These are phyloP conservation scores for Crithidia sp. DNA, from an alignment of 208 protist genomes.

Conservation along the genomic window DNA sequence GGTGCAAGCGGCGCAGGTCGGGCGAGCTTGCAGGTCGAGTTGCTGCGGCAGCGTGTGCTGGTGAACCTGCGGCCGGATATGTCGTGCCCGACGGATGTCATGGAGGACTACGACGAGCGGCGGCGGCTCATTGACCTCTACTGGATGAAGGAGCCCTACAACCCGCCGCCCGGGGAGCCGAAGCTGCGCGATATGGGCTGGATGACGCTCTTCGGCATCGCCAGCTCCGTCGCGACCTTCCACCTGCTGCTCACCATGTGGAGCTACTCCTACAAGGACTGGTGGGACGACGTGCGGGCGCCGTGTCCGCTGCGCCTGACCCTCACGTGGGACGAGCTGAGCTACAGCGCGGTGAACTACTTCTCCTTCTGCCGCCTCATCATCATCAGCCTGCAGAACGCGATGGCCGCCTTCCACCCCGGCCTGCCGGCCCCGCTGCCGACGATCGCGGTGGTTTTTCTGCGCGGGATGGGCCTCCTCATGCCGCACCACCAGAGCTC, in stretches of 20 bases:
- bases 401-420: constrained; percentile 66
- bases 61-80: constrained; percentile 47
- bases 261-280: constrained; percentile 45
- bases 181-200: constrained; percentile 40
- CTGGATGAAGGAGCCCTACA: constrained; percentile 42
- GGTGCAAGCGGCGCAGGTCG: background rate
- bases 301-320: constrained; percentile 59
- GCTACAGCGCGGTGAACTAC: constrained; percentile 68
- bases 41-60: constrained; percentile 35
- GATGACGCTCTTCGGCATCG: constrained; percentile 30
- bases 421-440: constrained; percentile 55
- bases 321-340: constrained; percentile 70
- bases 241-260: constrained; percentile 44
- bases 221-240: constrained; percentile 38
- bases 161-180: constrained; percentile 27
- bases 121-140: constrained; percentile 36
- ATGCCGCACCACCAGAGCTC: constrained; percentile 61
- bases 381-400: constrained; percentile 50
- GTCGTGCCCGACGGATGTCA: constrained; percentile 44
- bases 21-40: constrained; percentile 17
- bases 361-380: constrained; percentile 50
- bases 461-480: constrained; percentile 60
- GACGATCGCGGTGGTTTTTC: constrained; percentile 41
- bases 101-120: constrained; percentile 43
- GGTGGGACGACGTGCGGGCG: constrained; percentile 42